Percentiles rank a stretch among this genome's conserved stretches.
Evolutionary conservation across 2,329 filamentous ascomycete species (phyloP).

Genomic region (Diplodia sapinea): DNA sequence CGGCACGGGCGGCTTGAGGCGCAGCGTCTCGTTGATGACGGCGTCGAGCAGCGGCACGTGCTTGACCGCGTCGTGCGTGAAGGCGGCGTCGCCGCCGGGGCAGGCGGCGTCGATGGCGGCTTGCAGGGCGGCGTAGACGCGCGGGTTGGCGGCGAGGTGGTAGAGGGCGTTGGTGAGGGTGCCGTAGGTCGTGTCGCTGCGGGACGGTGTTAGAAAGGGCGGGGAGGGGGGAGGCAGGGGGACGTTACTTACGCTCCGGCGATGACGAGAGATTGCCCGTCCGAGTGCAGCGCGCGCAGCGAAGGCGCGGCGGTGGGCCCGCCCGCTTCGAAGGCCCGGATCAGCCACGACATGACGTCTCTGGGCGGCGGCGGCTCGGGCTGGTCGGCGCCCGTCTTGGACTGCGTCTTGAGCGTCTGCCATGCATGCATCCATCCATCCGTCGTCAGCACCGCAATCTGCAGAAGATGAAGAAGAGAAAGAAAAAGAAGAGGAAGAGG

Average conservation of each 20-base stretch:
- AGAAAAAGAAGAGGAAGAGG: too few relatives aligned
- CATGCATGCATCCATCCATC: too few relatives aligned
- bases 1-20: conserved; percentile 49
- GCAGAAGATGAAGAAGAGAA: too few relatives aligned
- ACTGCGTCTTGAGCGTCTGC: too few relatives aligned
- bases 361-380: background rate
- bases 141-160: conserved; percentile 52
- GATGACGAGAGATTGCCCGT: conserved; percentile 13
- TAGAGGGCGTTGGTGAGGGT: conserved; percentile 51
- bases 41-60: conserved; percentile 45
- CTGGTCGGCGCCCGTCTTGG: too few relatives aligned
- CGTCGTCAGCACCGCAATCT: too few relatives aligned
- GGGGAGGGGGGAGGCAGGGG: too few relatives aligned
- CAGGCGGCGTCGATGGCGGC: conserved; percentile 45
- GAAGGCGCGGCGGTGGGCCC: background rate
- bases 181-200: conserved; percentile 53
- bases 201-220: too few relatives aligned
- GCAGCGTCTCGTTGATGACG: conserved; percentile 51
- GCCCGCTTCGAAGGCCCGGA: conserved; percentile 6
- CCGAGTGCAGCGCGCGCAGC: background rate
- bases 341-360: conserved; percentile 11
- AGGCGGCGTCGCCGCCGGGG: conserved; percentile 46
- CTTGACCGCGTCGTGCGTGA: background rate
- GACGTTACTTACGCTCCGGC: conserved; percentile 14
- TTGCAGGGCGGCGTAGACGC: conserved; percentile 42